Base-by-base conservation (phyloP, 768 basidiomycete species). In the Tricholoma flavovirens region DNA sequence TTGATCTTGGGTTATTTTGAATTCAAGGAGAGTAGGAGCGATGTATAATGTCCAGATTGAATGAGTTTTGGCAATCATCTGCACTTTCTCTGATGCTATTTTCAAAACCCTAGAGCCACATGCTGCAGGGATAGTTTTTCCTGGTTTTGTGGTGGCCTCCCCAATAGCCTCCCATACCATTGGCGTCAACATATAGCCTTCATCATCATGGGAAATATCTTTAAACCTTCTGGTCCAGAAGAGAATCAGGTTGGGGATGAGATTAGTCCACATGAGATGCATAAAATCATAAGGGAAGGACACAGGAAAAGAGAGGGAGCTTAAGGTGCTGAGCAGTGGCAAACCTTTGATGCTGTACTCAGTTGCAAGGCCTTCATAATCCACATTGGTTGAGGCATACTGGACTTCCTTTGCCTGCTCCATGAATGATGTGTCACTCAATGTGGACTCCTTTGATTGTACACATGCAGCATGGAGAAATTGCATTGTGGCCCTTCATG, bases 211-310 rank as follows among this genome's bases (percentile, higher is more conserved):
- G 33, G 43, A 26, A 46, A 46, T 46, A 46, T 46, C 43, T 46
- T 14, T 26, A 26, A 46, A 46, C 19, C n/a, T 46, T 46, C 71
- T 72, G 0, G 71, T 73, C 75, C 75, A 78, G 0, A 76, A 58
- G 0, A 54, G 15, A 15, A 76, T 57, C 1, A 80, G 63, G 43
- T 69, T 73, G 14, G 56, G 62, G 17, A 74, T 57, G 3, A 75
- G 49, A 54, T 78, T 78, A 55, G 77, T 74, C 49, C 61, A 71
- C 35, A 77, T 58, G 0, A 75, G 64, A 49, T 80, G 77, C 71
- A 78, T 77, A 62, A 76, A 72, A 51, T 78, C 75, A 55, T 70
- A 70, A 0, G 73, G 74, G 15, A 74, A 69, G 4, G 68, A 70
- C 10, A 29, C 1, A 10, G 75, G 67, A 56, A 73, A 68, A 5